These are phyloP conservation scores for Claviceps maximensis DNA, from an alignment of 2,329 filamentous ascomycete genomes.

Conservation along the genomic window DNA sequence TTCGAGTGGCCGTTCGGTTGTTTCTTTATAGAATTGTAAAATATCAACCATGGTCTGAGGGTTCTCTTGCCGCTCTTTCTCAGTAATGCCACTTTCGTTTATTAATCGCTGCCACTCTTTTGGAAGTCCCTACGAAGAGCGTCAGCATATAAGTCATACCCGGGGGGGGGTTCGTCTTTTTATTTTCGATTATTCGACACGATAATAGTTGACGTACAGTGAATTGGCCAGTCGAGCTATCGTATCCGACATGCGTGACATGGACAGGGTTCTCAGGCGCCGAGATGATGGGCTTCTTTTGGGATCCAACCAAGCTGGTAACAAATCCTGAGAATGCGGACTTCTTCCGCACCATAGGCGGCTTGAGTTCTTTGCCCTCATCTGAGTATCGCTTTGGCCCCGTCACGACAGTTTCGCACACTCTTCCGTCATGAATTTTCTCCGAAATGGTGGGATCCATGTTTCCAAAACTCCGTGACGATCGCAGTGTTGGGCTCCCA, in stretches of 20 bases:
- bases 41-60: constrained; percentile 94
- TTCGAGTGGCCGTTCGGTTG: constrained; percentile 64
- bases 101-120: constrained; percentile 97
- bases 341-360: constrained; percentile 61
- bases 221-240: constrained; percentile 91
- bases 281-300: constrained; percentile 88
- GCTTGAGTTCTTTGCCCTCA: constrained; percentile 53
- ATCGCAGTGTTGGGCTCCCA: constrained; percentile 42
- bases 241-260: constrained; percentile 94
- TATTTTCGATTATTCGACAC: too few relatives aligned
- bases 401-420: constrained; percentile 29
- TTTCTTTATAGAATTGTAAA: constrained; percentile 94
- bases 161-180: background rate
- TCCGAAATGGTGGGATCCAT: constrained; percentile 27
- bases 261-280: constrained; percentile 95
- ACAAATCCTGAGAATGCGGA: constrained; percentile 80
- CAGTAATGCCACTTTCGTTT: constrained; percentile 88
- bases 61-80: constrained; percentile 90
- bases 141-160: constrained; percentile 8
- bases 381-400: constrained; percentile 66
- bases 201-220: constrained; percentile 43
- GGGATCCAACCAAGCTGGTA: constrained; percentile 70
- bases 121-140: constrained; percentile 60
- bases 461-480: constrained; percentile 42
- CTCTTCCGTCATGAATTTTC: constrained; percentile 20